Evolutionary conservation across 2,329 filamentous ascomycete genomes (phyloP), one percentile per base, ranked within the genome.

Genomic region (Venturiaceae sp.): DNA sequence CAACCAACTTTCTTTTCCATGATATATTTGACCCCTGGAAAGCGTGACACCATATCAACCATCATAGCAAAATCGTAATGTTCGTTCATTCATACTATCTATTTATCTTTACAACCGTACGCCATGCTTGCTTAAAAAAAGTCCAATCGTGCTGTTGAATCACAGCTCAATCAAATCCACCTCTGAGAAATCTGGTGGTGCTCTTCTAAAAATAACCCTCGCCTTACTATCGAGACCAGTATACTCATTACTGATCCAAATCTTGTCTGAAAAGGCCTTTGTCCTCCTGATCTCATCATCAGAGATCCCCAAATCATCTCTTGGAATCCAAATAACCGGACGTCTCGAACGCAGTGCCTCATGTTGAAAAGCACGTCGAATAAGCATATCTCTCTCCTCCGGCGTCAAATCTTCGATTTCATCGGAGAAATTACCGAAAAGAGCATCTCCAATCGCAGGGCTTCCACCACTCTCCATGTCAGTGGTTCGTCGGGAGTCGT

Each of bases 191-290:
- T 96, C 91, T 0, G 92, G 92, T 16, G 92, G 92, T 61, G 90
- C 88, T 62, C 83, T 84, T 63, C 87, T 87, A 71, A 94, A 96
- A 37, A 95, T 83, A 5, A 95, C 90, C 19, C 87, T 83, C 32
- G 84, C 83, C 71, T 90, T 91, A 58, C 84, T 28, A 74, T 96
- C 90, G 64, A 97, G 76, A 9, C 90, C 88, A 21, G 92, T 91
- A 60, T 91, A 91, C 69, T 95, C 88, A 71, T 96, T 96, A 66
- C 89, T 95, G 68, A 97, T 91, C 88, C 91, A 96, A 56, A 97
- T 87, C 63, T 80, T 78, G 41, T 74, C 79, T 68, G 86, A 92
- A 69, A 91, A 88, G 53, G 80, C 78, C 63, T 85, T 81, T 6
- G 91, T 96, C 36, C 88, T 80, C 66, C 80, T 80, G 47, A 97